Evolutionary conservation across 257 asterid species (phyloP).

Genomic region (Nicotiana attenuata): DNA sequence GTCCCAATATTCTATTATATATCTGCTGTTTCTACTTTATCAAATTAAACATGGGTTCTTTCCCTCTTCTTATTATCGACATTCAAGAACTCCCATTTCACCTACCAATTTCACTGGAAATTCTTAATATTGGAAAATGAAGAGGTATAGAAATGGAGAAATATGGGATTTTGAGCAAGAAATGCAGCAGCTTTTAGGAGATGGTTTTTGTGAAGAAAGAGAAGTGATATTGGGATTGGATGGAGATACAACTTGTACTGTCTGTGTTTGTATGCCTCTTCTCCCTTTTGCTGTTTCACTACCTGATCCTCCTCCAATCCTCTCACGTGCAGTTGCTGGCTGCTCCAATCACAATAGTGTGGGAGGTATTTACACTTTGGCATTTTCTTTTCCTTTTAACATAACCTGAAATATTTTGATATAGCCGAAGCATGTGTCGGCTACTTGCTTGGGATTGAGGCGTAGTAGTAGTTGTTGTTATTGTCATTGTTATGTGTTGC

Average conservation of each 20-base stretch:
- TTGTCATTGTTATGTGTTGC: no score
- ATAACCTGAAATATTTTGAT: no score
- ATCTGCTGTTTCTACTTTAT: neutral
- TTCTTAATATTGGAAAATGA: slow-evolving; percentile 12
- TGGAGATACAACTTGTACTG: slow-evolving; percentile 74
- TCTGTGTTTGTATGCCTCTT: slow-evolving; percentile 68
- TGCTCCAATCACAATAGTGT: slow-evolving; percentile 85
- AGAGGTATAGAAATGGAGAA: slow-evolving; percentile 32
- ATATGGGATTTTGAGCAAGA: slow-evolving; percentile 33
- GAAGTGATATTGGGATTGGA: slow-evolving; percentile 69
- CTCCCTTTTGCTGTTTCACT: slow-evolving; percentile 33
- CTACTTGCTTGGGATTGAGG: no score
- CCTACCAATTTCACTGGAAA: neutral
- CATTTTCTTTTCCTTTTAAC: no score
- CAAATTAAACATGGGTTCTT: neutral
- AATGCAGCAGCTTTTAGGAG: slow-evolving; percentile 12
- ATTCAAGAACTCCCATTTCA: neutral
- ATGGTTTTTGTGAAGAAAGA: neutral
- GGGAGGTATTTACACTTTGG: slow-evolving; percentile 41
- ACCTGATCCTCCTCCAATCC: slow-evolving; percentile 64
- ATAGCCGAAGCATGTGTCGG: no score
- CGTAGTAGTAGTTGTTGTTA: no score
- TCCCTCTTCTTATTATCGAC: neutral
- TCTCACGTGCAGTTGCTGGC: slow-evolving; percentile 75
- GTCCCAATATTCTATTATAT: slow-evolving; percentile 25